Percentiles rank a stretch among this genome's conserved stretches.
Conservation (phyloP, 805 yeast species). For the Pachysolen tannophilus region DNA sequence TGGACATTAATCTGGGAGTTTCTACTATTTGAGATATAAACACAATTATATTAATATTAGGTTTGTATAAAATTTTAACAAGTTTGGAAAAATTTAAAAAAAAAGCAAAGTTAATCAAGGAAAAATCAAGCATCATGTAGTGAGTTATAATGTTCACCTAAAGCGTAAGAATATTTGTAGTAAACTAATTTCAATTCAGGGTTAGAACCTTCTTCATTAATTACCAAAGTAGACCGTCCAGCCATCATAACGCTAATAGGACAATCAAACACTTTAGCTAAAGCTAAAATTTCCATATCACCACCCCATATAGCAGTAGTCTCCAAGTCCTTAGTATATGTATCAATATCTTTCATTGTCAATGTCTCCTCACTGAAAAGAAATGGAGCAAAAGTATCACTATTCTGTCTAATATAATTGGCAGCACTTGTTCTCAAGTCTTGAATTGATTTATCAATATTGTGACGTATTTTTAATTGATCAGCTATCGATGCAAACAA, state of each 20-base stretch:
- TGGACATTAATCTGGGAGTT: constrained; percentile 7
- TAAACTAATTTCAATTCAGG: constrained; percentile 66
- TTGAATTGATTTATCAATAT: constrained; percentile 28
- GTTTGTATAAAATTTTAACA: too few relatives aligned
- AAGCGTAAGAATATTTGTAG: constrained; percentile 77
- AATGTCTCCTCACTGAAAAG: constrained; percentile 73
- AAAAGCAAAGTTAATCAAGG: too few relatives aligned
- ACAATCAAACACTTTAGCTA: constrained; percentile 61
- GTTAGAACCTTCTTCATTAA: constrained; percentile 50
- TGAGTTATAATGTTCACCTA: constrained; percentile 95
- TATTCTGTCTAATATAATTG: constrained; percentile 51
- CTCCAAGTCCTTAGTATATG: constrained; percentile 61
- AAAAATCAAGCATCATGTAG: constrained; percentile 22
- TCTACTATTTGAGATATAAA: too few relatives aligned
- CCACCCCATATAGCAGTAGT: constrained; percentile 95
- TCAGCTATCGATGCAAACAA: constrained; percentile 79
- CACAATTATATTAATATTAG: too few relatives aligned
- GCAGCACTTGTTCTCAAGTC: constrained; percentile 63
- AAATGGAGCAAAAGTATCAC: constrained; percentile 72
- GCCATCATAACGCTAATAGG: constrained; percentile 74
- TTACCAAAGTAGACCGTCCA: constrained; percentile 57
- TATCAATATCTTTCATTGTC: constrained; percentile 53
- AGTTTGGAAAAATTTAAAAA: too few relatives aligned
- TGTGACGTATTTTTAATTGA: constrained; percentile 55
- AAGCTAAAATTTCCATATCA: constrained; percentile 82